Conservation (phyloP, 2,329 filamentous ascomycete genomes). For the Cyphellophora attinorum region DNA sequence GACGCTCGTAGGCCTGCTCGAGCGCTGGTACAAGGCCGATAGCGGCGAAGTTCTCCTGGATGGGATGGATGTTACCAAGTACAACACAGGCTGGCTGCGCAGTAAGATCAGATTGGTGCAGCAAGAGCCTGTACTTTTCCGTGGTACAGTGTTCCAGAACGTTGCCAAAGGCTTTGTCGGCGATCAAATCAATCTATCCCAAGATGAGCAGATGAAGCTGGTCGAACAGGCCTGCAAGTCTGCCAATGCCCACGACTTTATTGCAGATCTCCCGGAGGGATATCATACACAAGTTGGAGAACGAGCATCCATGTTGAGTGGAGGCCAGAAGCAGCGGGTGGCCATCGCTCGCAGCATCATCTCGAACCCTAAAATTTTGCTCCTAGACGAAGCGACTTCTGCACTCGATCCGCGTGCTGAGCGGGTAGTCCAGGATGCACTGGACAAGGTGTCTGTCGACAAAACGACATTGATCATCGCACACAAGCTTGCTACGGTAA, state of each 20-base stretch:
- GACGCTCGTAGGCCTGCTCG: conserved; percentile 32
- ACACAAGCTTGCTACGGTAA: conserved; percentile 61
- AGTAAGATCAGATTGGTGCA: conserved; percentile 53
- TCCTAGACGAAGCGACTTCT: conserved; percentile 69
- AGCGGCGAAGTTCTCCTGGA: conserved; percentile 45
- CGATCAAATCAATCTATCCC: conserved; percentile 22
- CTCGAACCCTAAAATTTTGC: conserved; percentile 54
- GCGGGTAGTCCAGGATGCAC: conserved; percentile 42
- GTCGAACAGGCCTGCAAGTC: conserved; percentile 55
- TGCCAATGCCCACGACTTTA: conserved; percentile 61
- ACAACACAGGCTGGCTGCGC: conserved; percentile 54
- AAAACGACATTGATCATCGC: conserved; percentile 70
- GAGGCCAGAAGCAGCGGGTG: conserved; percentile 71
- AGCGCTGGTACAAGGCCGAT: conserved; percentile 31
- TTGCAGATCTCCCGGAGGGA: conserved; percentile 54
- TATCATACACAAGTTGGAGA: conserved; percentile 71
- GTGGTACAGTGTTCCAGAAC: conserved; percentile 54
- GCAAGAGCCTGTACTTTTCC: conserved; percentile 60
- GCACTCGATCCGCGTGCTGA: conserved; percentile 50
- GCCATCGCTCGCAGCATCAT: conserved; percentile 64
- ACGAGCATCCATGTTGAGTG: conserved; percentile 65
- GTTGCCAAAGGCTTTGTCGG: conserved; percentile 47
- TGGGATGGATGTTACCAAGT: conserved; percentile 41
- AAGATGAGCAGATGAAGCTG: conserved; percentile 17
- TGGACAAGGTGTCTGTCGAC: conserved; percentile 45